Base-by-base conservation (phyloP, 306 rosid genomes). In the Begonia loranthoides region DNA sequence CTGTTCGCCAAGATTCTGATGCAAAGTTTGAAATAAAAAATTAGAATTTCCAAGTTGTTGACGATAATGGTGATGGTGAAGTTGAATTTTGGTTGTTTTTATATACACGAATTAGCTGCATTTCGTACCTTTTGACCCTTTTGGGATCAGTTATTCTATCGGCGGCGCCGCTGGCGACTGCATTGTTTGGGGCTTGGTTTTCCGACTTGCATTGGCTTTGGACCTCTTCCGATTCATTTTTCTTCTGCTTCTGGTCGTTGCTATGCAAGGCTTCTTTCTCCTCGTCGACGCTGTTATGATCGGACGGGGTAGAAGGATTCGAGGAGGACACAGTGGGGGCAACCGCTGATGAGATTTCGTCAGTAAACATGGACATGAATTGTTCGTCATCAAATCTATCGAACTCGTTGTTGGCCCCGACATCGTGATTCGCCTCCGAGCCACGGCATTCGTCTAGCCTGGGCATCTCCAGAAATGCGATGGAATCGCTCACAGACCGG, bases 1-100 rank as follows among this genome's bases (percentile, higher is more conserved):
- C 99, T 78, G 71, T 90, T 90, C 60, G 99, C 99, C 79, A 90
- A 63, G 50, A 90, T 90, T 71, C 99, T 90, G 66, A 59, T 63
- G 46, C 41, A 46, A 45, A 54, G 45, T 43, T n/a, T 45, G 36
- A 10, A 28, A 59, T 19, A n/a, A 28, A 28, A 28, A 7, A 28
- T 28, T 28, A 28, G 36, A 19, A 28, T 28, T 28, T 28, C 36
- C 36, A 28, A 28, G 36, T 28, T 28, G 6, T 28, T 28, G 36
- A 4, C 9, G 6, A 28, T 28, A 28, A 28, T 28, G 36, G 36
- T 28, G 36, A 7, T 28, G 36, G 22, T 19, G 22, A 19, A 19
- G 22, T 19, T 19, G 22, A 19, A 19, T 19, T 19, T 19, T 19
- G 22, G 22, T 19, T 28, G 36, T 0, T 28, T 28, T 28, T 28